Evolutionary conservation across 2,329 filamentous ascomycete genomes (phyloP).

Genomic region (Aspergillus tamarii): DNA sequence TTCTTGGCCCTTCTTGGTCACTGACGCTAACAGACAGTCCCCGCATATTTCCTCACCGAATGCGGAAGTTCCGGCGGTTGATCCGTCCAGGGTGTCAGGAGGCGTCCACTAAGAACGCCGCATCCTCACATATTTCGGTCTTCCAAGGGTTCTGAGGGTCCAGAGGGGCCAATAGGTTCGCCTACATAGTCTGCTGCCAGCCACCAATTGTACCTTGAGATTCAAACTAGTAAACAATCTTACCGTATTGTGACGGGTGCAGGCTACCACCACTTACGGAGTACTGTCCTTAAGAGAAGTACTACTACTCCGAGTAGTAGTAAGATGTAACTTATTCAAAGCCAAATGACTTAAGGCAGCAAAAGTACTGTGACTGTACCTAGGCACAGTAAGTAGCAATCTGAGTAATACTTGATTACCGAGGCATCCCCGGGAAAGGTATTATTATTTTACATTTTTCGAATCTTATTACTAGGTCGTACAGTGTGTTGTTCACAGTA

Average conservation of each 20-base stretch:
- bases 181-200: slow-evolving; percentile 8
- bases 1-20: slow-evolving; percentile 20
- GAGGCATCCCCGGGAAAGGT: not conserved
- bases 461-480: not conserved
- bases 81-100: slow-evolving; percentile 22
- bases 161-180: slow-evolving; percentile 5
- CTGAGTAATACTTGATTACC: not conserved
- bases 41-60: slow-evolving; percentile 22
- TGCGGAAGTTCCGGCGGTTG: slow-evolving; percentile 18
- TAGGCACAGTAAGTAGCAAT: not conserved
- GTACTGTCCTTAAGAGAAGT: not conserved
- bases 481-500: not conserved
- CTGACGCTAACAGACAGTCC: slow-evolving; percentile 19
- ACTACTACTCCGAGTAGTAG: not conserved
- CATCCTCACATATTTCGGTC: slow-evolving; percentile 12
- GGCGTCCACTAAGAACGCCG: slow-evolving; percentile 18
- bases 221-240: slow-evolving; percentile 8
- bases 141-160: slow-evolving; percentile 5
- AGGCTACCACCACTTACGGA: not conserved
- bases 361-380: not conserved
- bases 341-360: not conserved
- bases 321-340: not conserved
- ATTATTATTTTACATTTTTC: not conserved
- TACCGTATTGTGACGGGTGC: not conserved
- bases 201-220: slow-evolving; percentile 10